A percentile compares a stretch with the other conserved stretches of the same genome.
phyloP scores from a whole-genome alignment of 106 monocot species.

The Platanthera zijinensis region DNA sequence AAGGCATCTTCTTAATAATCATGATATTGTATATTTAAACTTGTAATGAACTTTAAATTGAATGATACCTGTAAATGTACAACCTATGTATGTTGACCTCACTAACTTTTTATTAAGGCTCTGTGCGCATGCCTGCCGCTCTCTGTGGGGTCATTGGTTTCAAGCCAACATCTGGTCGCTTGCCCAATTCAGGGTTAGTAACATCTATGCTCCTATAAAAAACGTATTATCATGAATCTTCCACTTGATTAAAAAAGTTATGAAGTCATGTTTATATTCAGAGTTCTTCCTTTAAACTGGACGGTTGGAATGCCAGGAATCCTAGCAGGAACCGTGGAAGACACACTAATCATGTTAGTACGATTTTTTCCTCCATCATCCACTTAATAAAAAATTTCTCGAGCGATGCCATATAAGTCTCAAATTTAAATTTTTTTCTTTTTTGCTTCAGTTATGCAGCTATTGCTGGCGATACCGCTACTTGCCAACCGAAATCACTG shows the following conservation, averaged over 20 bases:
- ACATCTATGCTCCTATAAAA: background rate
- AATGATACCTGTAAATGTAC: background rate
- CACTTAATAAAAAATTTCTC: constrained; percentile 4
- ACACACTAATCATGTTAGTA: constrained; percentile 73
- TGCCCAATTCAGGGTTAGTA: constrained; percentile 66
- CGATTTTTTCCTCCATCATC: background rate
- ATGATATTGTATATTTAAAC: background rate
- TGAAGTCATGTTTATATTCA: constrained; percentile 20
- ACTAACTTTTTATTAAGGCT: constrained; percentile 35
- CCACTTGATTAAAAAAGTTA: background rate
- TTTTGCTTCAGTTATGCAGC: constrained; percentile 66
- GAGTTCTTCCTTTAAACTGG: constrained; percentile 92
- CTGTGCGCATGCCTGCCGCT: constrained; percentile 86
- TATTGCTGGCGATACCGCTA: constrained; percentile 31
- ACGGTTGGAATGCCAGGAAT: constrained; percentile 86
- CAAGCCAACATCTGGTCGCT: constrained; percentile 70
- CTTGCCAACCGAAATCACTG: constrained; percentile 18
- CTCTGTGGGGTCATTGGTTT: constrained; percentile 90
- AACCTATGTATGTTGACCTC: background rate
- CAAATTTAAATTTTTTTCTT: background rate
- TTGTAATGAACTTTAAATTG: background rate
- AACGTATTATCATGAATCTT: background rate
- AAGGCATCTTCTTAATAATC: background rate
- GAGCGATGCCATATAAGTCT: background rate
- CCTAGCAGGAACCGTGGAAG: constrained; percentile 75